A percentile compares a stretch with the other conserved stretches of the same genome.
Conservation (phyloP, 2,329 filamentous ascomycete genomes). For the Colletotrichum destructivum region DNA sequence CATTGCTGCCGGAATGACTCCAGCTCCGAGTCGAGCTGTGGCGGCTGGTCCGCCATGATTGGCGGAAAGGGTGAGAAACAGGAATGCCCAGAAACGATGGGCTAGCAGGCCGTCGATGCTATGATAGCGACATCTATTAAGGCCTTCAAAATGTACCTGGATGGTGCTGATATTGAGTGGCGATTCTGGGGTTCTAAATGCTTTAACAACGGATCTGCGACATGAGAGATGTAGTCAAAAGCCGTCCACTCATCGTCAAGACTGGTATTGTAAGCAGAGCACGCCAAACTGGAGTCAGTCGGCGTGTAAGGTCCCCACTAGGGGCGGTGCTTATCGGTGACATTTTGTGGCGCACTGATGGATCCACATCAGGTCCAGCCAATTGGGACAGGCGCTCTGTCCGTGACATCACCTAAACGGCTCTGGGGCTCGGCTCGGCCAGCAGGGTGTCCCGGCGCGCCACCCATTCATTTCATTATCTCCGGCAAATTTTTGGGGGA, state of each 20-base stretch:
- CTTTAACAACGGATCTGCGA: neutral
- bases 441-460: constrained; percentile 35
- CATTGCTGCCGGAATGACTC: constrained; percentile 90
- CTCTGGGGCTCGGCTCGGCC: constrained; percentile 32
- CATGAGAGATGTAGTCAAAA: constrained; percentile 36
- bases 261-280: constrained; percentile 37
- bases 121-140: constrained; percentile 19
- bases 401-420: constrained; percentile 33
- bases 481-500: constrained; percentile 41
- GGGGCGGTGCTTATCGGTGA: constrained; percentile 37
- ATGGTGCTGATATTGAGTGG: neutral
- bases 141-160: no score
- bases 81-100: constrained; percentile 2
- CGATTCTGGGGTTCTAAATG: neutral
- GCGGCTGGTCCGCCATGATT: constrained; percentile 39
- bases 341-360: constrained; percentile 25
- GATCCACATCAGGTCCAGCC: constrained; percentile 16
- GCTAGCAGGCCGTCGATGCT: neutral
- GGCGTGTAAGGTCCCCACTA: constrained; percentile 30
- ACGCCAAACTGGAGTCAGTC: constrained; percentile 39
- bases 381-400: constrained; percentile 15
- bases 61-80: neutral
- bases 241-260: constrained; percentile 37
- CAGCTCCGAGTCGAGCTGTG: constrained; percentile 76
- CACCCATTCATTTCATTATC: constrained; percentile 43